Base-by-base conservation (phyloP, 2,329 filamentous ascomycete genomes). In the Colletotrichum higginsianum region DNA sequence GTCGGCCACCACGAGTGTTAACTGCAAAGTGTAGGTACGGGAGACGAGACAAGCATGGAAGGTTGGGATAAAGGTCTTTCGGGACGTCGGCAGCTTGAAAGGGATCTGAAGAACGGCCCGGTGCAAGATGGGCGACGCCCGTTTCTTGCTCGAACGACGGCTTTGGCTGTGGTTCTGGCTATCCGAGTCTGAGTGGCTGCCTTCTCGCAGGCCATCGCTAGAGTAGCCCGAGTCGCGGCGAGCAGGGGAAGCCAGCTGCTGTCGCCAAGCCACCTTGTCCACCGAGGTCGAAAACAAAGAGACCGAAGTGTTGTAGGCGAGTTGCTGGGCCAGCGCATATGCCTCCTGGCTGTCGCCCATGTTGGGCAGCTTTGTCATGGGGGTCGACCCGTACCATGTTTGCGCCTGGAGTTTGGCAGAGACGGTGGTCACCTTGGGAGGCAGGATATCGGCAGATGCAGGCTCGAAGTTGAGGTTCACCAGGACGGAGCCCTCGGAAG, bases 21-120 rank as follows among this genome's bases (percentile, higher is more conserved):
- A 75, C 74, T 85, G 84, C 40, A 90, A 76, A 5, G 85, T 83
- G 78, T 90, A 90, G n/a, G 85, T 84, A 35, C 88, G 85, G 9
- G 86, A 87, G 47, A 84, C 81, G 77, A 90, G 85, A 80, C 88
- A 90, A 11, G 86, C 87, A 80, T 90, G 87, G 76, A 90, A 90
- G 6, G 86, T 87, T 0, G 88, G 88, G 26, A 90, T 73, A 74
- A 89, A 88, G 11, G 84, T 81, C 77, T 85, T 87, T 76, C 83
- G 85, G 38, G 79, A 77, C 11, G 80, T 78, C 4, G 87, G 86
- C 42, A 90, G 77, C 18, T 79, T 77, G 69, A 90, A 80, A 1
- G 88, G 87, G 1, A 90, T 77, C 52, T 83, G 79, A 12, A 90
- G 73, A 5, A 78, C 78, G 0, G 87, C 78, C 0, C 81, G 80